Evolutionary conservation across 2,329 filamentous ascomycete genomes (phyloP), one percentile per base, ranked within the genome.

Genomic region (Colletotrichum plurivorum): DNA sequence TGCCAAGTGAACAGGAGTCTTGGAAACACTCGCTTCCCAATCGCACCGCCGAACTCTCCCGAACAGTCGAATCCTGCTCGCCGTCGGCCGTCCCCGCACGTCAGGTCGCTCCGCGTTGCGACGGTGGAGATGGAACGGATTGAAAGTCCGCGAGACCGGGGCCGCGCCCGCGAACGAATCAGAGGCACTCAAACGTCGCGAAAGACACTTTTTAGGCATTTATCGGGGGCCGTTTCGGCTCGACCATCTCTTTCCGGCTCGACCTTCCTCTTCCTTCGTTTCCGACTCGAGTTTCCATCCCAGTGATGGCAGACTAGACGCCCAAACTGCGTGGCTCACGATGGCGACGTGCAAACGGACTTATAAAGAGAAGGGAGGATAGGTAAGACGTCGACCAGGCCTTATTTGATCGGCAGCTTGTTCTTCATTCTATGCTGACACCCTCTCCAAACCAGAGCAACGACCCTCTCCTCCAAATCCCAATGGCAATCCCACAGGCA

Each of bases 221-320:
- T 49, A 18, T 59, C 36, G 25, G 36, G 12, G 18, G 36, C 9
- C n/a, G 12, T 16, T 51, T 16, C 22, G 48, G 48, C 22, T 27
- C 12, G 22, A 51, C 48, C 15, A 51, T 27, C 20, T 16, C 4
- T 4, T 13, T 5, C 5, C 57, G 57, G 57, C 57, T 51, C 57
- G 57, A 60, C 57, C 31, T 60, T 60, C 57, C 45, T 16, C 12
- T 31, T 25, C 25, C 12, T 31, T 25, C 18, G 2, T n/a, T 6
- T 25, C 20, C 63, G 63, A 15, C 31, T 66, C 63, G 56, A 55
- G 36, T 36, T 65, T 65, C 54, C 46, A 5, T 60, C 36, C 63
- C 16, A 9, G 27, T 46, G 20, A 46, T 15, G 22, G 27, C 27
- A 31, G 27, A 9, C 9, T 31, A 31, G 27, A 9, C 7, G 9